These are phyloP conservation scores for Neonectria ditissima DNA, from an alignment of 2,329 filamentous ascomycete species.

Conservation along the genomic window DNA sequence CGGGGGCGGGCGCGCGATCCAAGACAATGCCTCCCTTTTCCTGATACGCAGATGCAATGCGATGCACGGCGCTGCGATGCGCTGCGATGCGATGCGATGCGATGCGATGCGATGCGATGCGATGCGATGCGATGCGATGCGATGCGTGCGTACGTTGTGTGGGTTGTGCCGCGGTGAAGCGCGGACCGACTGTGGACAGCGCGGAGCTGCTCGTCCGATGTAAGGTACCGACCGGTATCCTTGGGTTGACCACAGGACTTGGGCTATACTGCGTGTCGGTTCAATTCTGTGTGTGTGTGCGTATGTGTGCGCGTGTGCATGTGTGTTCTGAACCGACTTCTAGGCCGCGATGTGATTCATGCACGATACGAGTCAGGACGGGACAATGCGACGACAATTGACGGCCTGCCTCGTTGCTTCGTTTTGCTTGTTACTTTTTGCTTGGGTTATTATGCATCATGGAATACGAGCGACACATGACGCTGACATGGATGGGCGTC, in stretches of 20 bases:
- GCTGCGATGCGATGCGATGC: not conserved
- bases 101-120: not conserved
- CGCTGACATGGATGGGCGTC: slow-evolving; percentile 28
- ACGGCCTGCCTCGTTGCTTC: slow-evolving; percentile 6
- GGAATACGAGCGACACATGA: slow-evolving; percentile 22
- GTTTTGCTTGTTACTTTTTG: slow-evolving; percentile 9
- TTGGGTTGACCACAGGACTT: slow-evolving; percentile 19
- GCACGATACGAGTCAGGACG: slow-evolving; percentile 42
- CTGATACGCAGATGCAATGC: not conserved
- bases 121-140: not conserved
- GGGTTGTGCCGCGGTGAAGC: slow-evolving; percentile 38
- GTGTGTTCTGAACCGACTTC: slow-evolving; percentile 23
- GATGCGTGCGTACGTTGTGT: slow-evolving; percentile 9
- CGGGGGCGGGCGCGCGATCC: slow-evolving; percentile 26
- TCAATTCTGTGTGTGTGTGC: not conserved
- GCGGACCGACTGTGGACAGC: slow-evolving; percentile 16
- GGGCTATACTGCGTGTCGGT: not conserved
- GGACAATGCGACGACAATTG: slow-evolving; percentile 4
- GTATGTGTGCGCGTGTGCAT: slow-evolving; percentile 26
- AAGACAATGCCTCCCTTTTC: not conserved
- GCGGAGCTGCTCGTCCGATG: not conserved
- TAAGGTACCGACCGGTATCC: not conserved
- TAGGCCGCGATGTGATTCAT: slow-evolving; percentile 41
- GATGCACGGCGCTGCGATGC: too few relatives aligned
- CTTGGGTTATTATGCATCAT: not conserved